phyloP scores from a whole-genome alignment of 129 eudicot species.

The Scalesia atractyloides region DNA sequence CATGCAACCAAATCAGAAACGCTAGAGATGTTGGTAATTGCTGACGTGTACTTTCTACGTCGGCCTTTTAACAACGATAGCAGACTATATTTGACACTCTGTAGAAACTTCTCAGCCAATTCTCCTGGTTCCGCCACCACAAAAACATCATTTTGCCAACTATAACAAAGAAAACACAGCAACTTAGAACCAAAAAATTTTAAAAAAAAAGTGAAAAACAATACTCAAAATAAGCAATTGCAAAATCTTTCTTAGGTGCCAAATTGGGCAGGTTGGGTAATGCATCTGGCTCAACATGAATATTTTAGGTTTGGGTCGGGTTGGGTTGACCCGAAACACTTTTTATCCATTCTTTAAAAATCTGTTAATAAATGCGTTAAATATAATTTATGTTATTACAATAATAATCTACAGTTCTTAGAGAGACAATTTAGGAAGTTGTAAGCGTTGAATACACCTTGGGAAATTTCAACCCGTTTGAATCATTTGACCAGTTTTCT shows the following conservation, averaged over 20 bases:
- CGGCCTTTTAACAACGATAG: constrained; percentile 71
- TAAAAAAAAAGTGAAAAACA: neutral
- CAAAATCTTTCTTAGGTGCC: neutral
- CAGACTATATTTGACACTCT: constrained; percentile 79
- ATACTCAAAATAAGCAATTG: constrained; percentile 9
- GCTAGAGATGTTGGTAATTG: constrained; percentile 66
- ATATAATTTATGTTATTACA: neutral
- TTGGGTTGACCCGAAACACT: neutral
- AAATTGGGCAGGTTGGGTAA: neutral
- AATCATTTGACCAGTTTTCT: neutral
- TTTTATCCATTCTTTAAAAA: neutral
- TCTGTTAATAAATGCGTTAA: neutral
- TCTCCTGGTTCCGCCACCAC: constrained; percentile 99
- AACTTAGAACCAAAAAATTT: constrained; percentile 14
- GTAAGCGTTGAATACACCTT: neutral
- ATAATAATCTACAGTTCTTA: neutral
- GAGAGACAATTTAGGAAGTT: neutral
- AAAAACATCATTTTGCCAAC: constrained; percentile 99
- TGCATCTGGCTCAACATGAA: neutral
- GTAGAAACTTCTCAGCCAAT: constrained; percentile 91
- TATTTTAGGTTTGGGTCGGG: neutral
- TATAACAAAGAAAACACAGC: constrained; percentile 32
- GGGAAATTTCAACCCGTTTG: constrained; percentile 10
- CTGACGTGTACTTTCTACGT: constrained; percentile 71
- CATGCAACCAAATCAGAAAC: constrained; percentile 88